Percentiles rank a stretch among this genome's conserved stretches.
phyloP scores from a whole-genome alignment of 495 filamentous ascomycete species.

The Lasiosphaeriaceae sp. region DNA sequence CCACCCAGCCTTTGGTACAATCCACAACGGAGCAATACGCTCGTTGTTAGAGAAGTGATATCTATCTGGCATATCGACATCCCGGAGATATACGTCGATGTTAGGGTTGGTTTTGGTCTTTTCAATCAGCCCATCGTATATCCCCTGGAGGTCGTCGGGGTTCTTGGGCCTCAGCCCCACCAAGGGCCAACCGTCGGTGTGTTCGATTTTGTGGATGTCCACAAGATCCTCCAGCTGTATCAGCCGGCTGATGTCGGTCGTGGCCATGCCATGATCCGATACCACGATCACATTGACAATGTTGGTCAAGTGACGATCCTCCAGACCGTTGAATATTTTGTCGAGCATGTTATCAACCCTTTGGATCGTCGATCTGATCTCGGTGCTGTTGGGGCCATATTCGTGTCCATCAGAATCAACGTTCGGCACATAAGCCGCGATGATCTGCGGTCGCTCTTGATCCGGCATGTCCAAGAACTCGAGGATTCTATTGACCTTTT shows the following conservation, averaged over 20 bases:
- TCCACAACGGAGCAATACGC: slow-evolving; percentile 89
- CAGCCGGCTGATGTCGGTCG: slow-evolving; percentile 73
- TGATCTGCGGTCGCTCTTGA: slow-evolving; percentile 74
- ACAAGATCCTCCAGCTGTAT: slow-evolving; percentile 92
- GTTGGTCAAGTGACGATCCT: slow-evolving; percentile 75
- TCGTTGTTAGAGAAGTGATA: slow-evolving; percentile 84
- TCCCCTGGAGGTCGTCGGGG: slow-evolving; percentile 51
- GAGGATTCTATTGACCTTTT: slow-evolving; percentile 74
- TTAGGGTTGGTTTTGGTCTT: slow-evolving; percentile 56
- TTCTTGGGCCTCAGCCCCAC: slow-evolving; percentile 78
- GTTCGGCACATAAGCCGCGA: slow-evolving; percentile 90
- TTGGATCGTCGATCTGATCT: slow-evolving; percentile 70
- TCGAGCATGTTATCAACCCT: slow-evolving; percentile 77
- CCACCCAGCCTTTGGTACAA: slow-evolving; percentile 87
- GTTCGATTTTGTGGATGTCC: slow-evolving; percentile 67
- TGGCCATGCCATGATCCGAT: slow-evolving; percentile 97
- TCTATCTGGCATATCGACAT: slow-evolving; percentile 77
- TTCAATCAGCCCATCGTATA: slow-evolving; percentile 47
- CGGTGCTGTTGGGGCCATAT: slow-evolving; percentile 91
- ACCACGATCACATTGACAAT: slow-evolving; percentile 98
- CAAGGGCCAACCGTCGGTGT: slow-evolving; percentile 92
- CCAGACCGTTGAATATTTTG: slow-evolving; percentile 67
- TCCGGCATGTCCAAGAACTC: slow-evolving; percentile 79
- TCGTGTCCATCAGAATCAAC: slow-evolving; percentile 82
- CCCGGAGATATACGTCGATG: slow-evolving; percentile 78